Percentiles rank a stretch among this genome's conserved stretches.
phyloP scores from a whole-genome alignment of 2,329 filamentous ascomycete genomes.

The Paecilomyces dactylethromorphus region DNA sequence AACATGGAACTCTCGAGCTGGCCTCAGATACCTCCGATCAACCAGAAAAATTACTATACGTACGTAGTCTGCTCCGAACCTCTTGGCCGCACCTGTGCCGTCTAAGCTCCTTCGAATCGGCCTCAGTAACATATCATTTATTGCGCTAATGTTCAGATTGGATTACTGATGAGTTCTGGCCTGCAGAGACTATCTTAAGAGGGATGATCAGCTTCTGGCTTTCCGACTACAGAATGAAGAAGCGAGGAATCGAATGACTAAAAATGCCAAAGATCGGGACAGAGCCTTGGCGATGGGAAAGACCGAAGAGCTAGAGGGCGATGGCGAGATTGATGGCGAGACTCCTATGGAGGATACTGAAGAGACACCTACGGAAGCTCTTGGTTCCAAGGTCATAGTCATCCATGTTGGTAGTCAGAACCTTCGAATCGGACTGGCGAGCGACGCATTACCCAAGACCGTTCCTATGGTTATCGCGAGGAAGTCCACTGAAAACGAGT shows the following conservation, averaged over 20 bases:
- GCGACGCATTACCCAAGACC: constrained; percentile 88
- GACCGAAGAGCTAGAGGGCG: constrained; percentile 53
- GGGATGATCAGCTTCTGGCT: constrained; percentile 91
- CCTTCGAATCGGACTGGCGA: constrained; percentile 87
- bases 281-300: constrained; percentile 72
- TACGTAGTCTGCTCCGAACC: constrained; percentile 38
- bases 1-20: constrained; percentile 93
- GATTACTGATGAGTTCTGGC: not conserved
- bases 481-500: constrained; percentile 70
- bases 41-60: constrained; percentile 99
- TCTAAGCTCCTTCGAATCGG: no score
- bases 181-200: constrained; percentile 87
- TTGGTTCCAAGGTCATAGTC: constrained; percentile 86
- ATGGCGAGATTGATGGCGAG: constrained; percentile 38
- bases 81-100: not conserved
- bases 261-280: constrained; percentile 81
- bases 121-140: no score
- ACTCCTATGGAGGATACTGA: constrained; percentile 54
- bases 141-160: not conserved
- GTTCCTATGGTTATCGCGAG: constrained; percentile 88
- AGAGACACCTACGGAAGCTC: constrained; percentile 53
- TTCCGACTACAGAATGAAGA: constrained; percentile 84
- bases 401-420: constrained; percentile 96
- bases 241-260: constrained; percentile 73
- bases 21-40: constrained; percentile 89